A percentile compares a stretch with the other conserved stretches of the same genome.
Evolutionary conservation across 176 grass and related monocot genomes (phyloP).

Genomic region (barley (Hordeum vulgare)): MorexV3_pseudomolecules_assembly NC_058521.1:503125832-503126331

Average conservation of each 20-base stretch:
- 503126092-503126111: neutral
- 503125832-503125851: neutral
- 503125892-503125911: neutral
- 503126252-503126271: neutral
- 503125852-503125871: neutral
- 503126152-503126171: neutral
- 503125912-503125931: neutral
- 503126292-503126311: neutral
- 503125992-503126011: no score
- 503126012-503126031: neutral
- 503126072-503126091: slow-evolving; percentile 17
- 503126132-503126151: neutral
- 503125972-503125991: neutral
- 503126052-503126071: slow-evolving; percentile 17
- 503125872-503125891: neutral
- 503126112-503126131: neutral
- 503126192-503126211: neutral
- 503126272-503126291: slow-evolving; percentile 25
- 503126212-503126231: neutral
- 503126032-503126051: no score
- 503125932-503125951: neutral
- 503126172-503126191: neutral
- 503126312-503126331: neutral
- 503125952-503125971: neutral
- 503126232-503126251: neutral